Percentiles rank a stretch among this genome's conserved stretches.
Conservation (phyloP, 768 basidiomycete genomes). For the Amanita pallidorosea region DNA sequence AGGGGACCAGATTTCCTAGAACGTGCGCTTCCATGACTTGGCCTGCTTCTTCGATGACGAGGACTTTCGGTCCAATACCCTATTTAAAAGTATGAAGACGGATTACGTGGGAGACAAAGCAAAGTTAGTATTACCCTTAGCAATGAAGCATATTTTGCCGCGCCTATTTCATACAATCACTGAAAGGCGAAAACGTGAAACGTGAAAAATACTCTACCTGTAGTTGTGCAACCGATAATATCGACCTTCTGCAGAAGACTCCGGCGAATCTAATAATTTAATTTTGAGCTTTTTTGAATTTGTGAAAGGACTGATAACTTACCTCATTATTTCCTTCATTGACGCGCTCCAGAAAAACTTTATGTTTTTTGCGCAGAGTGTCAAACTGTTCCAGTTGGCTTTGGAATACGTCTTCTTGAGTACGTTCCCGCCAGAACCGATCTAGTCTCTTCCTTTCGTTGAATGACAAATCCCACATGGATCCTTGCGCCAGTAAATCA, state of each 20-base stretch:
- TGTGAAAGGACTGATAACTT: slow-evolving; percentile 5
- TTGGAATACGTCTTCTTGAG: slow-evolving; percentile 18
- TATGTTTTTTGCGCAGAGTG: slow-evolving; percentile 19
- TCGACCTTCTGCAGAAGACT: slow-evolving; percentile 42
- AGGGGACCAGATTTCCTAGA: slow-evolving; percentile 48
- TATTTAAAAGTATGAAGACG: slow-evolving; percentile 13
- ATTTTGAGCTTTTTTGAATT: background rate
- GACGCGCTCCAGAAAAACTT: slow-evolving; percentile 23
- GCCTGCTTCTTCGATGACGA: slow-evolving; percentile 75
- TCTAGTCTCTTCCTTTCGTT: slow-evolving; percentile 36
- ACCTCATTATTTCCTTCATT: slow-evolving; percentile 49
- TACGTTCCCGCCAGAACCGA: slow-evolving; percentile 34
- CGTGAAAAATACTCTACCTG: slow-evolving; percentile 28
- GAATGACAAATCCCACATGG: slow-evolving; percentile 45
- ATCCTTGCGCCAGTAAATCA: slow-evolving; percentile 20
- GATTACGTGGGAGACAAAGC: background rate
- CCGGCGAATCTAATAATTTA: slow-evolving; percentile 36
- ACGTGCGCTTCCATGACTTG: slow-evolving; percentile 77
- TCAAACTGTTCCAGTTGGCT: slow-evolving; percentile 30
- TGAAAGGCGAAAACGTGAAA: background rate
- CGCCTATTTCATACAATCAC: slow-evolving; percentile 29
- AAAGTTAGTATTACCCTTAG: slow-evolving; percentile 31
- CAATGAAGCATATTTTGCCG: slow-evolving; percentile 52
- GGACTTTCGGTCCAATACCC: slow-evolving; percentile 48
- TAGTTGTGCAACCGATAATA: slow-evolving; percentile 71